Conservation (phyloP, 73 alveolate species). For the Paraurostyla sp. region DNA sequence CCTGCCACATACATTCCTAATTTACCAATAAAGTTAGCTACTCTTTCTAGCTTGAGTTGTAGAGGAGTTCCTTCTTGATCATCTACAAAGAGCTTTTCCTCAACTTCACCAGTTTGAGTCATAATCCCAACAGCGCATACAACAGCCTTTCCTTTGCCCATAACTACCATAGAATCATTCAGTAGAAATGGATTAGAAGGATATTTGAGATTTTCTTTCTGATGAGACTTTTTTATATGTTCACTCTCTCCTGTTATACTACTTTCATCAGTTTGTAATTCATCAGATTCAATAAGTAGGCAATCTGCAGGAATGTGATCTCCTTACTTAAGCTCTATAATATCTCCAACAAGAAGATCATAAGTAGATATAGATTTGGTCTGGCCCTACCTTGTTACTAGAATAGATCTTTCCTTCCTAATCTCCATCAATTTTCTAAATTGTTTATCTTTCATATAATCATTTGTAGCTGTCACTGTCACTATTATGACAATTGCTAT, state of each 20-base stretch:
- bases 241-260: slow-evolving; percentile 93
- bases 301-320: slow-evolving; percentile 96
- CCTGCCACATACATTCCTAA: slow-evolving; percentile 86
- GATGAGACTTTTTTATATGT: slow-evolving; percentile 85
- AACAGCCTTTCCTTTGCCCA: slow-evolving; percentile 85
- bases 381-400: slow-evolving; percentile 78
- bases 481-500: slow-evolving; percentile 92
- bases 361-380: slow-evolving; percentile 70
- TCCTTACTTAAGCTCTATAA: slow-evolving; percentile 88
- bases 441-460: slow-evolving; percentile 90
- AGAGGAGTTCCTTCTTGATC: slow-evolving; percentile 90
- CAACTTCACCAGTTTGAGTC: slow-evolving; percentile 83
- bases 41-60: slow-evolving; percentile 83
- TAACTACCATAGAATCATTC: slow-evolving; percentile 84
- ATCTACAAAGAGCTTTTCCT: slow-evolving; percentile 69
- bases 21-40: slow-evolving; percentile 90
- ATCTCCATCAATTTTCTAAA: slow-evolving; percentile 86
- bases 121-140: slow-evolving; percentile 91
- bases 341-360: slow-evolving; percentile 95
- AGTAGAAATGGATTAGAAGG: slow-evolving; percentile 87
- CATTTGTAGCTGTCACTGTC: slow-evolving; percentile 87
- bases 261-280: slow-evolving; percentile 91
- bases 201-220: slow-evolving; percentile 55
- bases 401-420: slow-evolving; percentile 86
- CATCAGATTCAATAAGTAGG: slow-evolving; percentile 86